Evolutionary conservation across 1,284 basidiomycete species (phyloP), one percentile per base, ranked within the genome.

Genomic region (Stygiomarasmius scandens): DNA sequence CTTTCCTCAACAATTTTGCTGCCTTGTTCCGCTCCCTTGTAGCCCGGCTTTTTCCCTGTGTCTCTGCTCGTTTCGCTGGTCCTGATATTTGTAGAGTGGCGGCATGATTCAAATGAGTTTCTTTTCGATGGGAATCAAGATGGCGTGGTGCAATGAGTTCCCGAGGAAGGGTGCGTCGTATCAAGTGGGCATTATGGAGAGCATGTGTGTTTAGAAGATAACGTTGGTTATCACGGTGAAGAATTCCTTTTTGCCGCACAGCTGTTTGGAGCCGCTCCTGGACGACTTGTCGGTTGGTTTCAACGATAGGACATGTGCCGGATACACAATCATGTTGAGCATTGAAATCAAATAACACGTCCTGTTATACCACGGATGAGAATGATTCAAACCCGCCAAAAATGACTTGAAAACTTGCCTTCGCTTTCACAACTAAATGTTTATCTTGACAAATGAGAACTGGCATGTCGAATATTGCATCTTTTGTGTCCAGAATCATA

Each of bases 101-200:
- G n/a, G 38, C 11, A 41, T 16, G 38, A 5, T 5, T 8, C n/a
- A 16, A 19, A 41, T 41, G 38, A 19, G n/a, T 16, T 41, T 16
- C 11, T 19, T 16, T 12, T 12, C 38, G 38, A 41, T 41, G 14
- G 38, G 38, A 41, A 16, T 41, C n/a, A 4, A 41, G 16, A 19
- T 41, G 38, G 11, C 11, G 14, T 16, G 34, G 81, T 74, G 43
- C 78, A 77, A 52, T 77, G 74, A 32, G 79, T 74, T 19, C 74
- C 71, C 20, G 76, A 74, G n/a, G 79, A 74, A 25, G 75, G 70
- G 52, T 67, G 66, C 45, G 19, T 5, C 61, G 58, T 22, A 68
- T 54, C 2, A 61, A 58, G 41, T 61, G 58, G 2, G 60, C 58
- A 48, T 68, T 68, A 50, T 68, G 66, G 10, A 68, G 55, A 5